Evolutionary conservation across 768 basidiomycete species (phyloP).

Genomic region (Tricholoma matsutake): DNA sequence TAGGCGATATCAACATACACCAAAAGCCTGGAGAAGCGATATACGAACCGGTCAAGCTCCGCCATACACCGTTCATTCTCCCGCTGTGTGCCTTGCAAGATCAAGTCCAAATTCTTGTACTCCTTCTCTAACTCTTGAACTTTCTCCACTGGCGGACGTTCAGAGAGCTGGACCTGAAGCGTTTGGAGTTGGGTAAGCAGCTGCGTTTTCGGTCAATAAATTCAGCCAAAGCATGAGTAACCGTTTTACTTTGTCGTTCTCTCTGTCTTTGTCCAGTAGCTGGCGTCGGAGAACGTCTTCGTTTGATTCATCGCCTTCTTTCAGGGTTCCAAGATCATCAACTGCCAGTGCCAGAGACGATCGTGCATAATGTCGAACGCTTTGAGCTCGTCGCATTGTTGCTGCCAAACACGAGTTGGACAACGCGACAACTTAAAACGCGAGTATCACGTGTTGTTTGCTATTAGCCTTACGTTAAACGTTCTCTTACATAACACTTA

Average conservation of each 20-base stretch:
- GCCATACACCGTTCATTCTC: conserved; percentile 87
- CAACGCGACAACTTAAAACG: not conserved
- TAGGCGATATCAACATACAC: conserved; percentile 18
- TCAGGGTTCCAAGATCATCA: conserved; percentile 60
- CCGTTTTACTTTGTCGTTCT: conserved; percentile 58
- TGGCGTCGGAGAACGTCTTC: conserved; percentile 64
- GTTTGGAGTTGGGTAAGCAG: conserved; percentile 58
- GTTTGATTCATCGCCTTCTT: conserved; percentile 54
- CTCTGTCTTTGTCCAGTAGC: conserved; percentile 63
- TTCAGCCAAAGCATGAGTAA: too few species aligned
- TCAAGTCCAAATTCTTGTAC: conserved; percentile 69
- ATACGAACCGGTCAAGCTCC: conserved; percentile 67
- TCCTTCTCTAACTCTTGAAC: conserved; percentile 70
- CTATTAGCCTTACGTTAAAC: too few species aligned
- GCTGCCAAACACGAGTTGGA: not conserved
- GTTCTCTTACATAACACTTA: too few species aligned
- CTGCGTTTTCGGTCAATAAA: conserved; percentile 30
- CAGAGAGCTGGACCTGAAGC: conserved; percentile 62
- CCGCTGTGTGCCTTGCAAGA: conserved; percentile 76
- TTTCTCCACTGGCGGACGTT: conserved; percentile 65
- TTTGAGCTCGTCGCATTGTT: conserved; percentile 62
- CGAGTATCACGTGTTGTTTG: not conserved
- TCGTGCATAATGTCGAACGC: conserved; percentile 51
- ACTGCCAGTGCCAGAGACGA: conserved; percentile 47
- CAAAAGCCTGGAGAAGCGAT: not conserved